Base-by-base conservation (phyloP, 352 stramenopile species). In the Heterotrichella gracilis region DNA sequence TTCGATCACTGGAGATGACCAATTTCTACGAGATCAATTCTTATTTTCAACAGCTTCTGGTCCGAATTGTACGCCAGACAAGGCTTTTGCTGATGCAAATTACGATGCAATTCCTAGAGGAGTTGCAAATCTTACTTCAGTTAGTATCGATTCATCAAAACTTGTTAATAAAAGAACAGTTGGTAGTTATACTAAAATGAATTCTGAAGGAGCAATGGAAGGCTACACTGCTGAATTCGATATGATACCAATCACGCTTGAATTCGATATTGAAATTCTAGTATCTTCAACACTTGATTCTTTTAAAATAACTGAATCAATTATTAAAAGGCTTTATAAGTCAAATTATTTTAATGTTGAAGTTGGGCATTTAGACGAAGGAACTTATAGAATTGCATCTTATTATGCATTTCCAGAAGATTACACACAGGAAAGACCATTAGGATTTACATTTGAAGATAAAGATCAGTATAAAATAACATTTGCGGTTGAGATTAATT, bases 321-420 rank as follows among this genome's bases (percentile, higher is more conserved):
- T 53, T 53, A 53, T 53, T 17, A n/a, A 53, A n/a, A 53, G 9
- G n/a, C n/a, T 53, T n/a, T 53, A 53, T 53, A 53, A 53, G n/a
- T 17, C 32, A 53, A 17, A 53, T n/a, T 17, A 9, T 17, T 53
- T 53, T 53, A 53, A n/a, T 53, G 9, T 53, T 53, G 32, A 53
- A n/a, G 9, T 17, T n/a, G 32, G 32, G 9, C 9, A n/a, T 17
- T 53, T 53, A n/a, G n/a, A n/a, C n/a, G n/a, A n/a, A n/a, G n/a
- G n/a, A n/a, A n/a, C n/a, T n/a, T n/a, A n/a, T 53, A 53, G 32
- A 53, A 53, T 53, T 17, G 9, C 32, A 53, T 53, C 9, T 53
- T n/a, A 53, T 9, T 9, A 17, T 53, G 32, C 9, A 53, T 53
- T 53, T 53, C 32, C 32, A 9, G 32, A 53, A 53, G n/a, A 9